Conservation (phyloP, 75 land plant species). For the Cupressus sempervirens region DNA sequence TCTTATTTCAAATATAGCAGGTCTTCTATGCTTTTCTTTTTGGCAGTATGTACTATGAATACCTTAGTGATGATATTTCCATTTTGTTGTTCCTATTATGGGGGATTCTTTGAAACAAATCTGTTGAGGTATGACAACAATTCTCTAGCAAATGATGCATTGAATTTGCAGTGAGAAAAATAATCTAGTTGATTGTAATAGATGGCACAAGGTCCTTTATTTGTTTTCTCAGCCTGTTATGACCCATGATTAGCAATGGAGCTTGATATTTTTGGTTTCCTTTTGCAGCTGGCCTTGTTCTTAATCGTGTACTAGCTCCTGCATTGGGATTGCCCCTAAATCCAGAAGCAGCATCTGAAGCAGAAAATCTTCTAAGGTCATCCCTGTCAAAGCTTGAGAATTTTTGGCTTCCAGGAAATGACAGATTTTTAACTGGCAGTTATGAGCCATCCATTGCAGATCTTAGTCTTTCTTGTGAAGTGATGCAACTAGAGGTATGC, state of each 20-base stretch:
- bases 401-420: slow-evolving; percentile 65
- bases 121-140: neutral
- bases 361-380: slow-evolving; percentile 45
- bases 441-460: slow-evolving; percentile 84
- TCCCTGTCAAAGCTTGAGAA: slow-evolving; percentile 70
- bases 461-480: slow-evolving; percentile 83
- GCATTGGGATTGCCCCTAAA: slow-evolving; percentile 49
- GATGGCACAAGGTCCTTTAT: neutral
- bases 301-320: slow-evolving; percentile 61
- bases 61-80: neutral
- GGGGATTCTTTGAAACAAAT: neutral
- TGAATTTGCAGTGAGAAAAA: neutral
- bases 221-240: neutral
- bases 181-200: neutral
- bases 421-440: slow-evolving; percentile 56
- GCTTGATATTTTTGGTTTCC: neutral
- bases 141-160: neutral
- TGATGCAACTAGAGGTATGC: slow-evolving; percentile 83
- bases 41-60: neutral
- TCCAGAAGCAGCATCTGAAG: slow-evolving; percentile 64
- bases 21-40: neutral
- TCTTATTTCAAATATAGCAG: neutral
- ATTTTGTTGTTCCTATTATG: neutral
- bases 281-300: slow-evolving; percentile 44
- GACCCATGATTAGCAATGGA: neutral